Evolutionary conservation across 805 yeast genomes (phyloP), one percentile per base, ranked within the genome.

Genomic region (Metschnikowia colocasiae): DNA sequence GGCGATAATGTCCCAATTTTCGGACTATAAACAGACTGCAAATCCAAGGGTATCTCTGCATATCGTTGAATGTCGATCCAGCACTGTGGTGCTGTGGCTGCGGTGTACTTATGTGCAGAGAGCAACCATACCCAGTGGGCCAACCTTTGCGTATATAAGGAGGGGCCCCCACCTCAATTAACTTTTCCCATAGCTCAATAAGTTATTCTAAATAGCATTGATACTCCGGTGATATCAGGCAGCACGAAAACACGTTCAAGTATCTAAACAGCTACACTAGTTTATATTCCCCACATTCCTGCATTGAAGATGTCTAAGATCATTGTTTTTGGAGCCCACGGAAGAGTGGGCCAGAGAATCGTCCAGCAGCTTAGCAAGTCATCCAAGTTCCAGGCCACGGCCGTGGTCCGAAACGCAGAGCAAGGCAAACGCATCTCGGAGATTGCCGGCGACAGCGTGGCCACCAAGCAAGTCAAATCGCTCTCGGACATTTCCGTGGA

Each of bases 321-420:
- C 2, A 49, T 58, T 13, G 59, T 82, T 18, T 63, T 82, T 45
- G 87, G 87, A 33, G 83, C 85, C 18, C 79, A 80, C 59, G 87
- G 87, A 29, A 75, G 74, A 49, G 73, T 82, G n/a, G 87, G 82
- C 33, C 72, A 76, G 48, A 57, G 63, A 1, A 54, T 82, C 10
- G 58, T 79, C 10, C 49, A 62, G n/a, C 60, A 69, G 36, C 51
- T 64, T 69, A 20, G 64, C 58, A 45, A 50, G 19, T 16, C 52
- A 47, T 22, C 50, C 42, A 40, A 46, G 32, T 37, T 37, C 34
- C 47, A 65, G 59, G 53, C 75, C 59, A 55, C 73, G 51, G 55
- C 79, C 71, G 42, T 62, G 67, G 72, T 79, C 30, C 66, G 87
- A 47, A 69, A 64, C 44, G 54, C 62, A 4, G 72, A 67, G n/a